Evolutionary conservation across 768 basidiomycete genomes (phyloP).

Genomic region (Cubamyces sp.): DNA sequence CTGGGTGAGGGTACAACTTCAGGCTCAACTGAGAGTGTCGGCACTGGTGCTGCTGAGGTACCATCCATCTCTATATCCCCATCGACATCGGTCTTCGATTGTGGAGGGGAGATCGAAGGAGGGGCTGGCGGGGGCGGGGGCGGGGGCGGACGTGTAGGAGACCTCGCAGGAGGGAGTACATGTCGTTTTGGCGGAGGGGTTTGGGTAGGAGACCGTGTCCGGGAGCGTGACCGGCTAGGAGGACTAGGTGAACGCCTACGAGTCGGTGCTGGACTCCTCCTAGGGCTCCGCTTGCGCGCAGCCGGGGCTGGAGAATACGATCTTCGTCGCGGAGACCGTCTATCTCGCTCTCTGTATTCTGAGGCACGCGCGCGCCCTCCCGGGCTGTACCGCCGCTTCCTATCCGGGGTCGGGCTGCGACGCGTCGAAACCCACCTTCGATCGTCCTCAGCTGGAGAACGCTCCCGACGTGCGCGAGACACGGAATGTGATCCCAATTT

Average conservation of each 20-base stretch:
- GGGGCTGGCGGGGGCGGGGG: slow-evolving; percentile 9
- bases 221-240: slow-evolving; percentile 23
- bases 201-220: slow-evolving; percentile 17
- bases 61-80: slow-evolving; percentile 22
- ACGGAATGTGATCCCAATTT: slow-evolving; percentile 22
- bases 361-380: not conserved
- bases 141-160: slow-evolving; percentile 14
- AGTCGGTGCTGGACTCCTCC: slow-evolving; percentile 4
- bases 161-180: slow-evolving; percentile 21
- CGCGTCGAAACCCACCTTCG: slow-evolving; percentile 7
- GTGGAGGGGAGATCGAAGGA: not conserved
- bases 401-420: slow-evolving; percentile 26
- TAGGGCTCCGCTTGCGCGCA: slow-evolving; percentile 15
- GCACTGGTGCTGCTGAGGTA: not conserved
- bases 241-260: slow-evolving; percentile 2
- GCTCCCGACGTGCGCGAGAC: slow-evolving; percentile 13
- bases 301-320: slow-evolving; percentile 15
- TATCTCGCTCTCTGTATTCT: slow-evolving; percentile 19
- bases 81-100: slow-evolving; percentile 6
- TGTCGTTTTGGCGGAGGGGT: slow-evolving; percentile 21
- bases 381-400: slow-evolving; percentile 18
- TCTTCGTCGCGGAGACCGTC: slow-evolving; percentile 17
- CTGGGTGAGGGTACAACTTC: not conserved
- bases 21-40: not conserved
- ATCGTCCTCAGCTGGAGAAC: slow-evolving; percentile 13